Conservation (phyloP, 2,329 filamentous ascomycete genomes). For the Periglandula ipomoeae region DNA sequence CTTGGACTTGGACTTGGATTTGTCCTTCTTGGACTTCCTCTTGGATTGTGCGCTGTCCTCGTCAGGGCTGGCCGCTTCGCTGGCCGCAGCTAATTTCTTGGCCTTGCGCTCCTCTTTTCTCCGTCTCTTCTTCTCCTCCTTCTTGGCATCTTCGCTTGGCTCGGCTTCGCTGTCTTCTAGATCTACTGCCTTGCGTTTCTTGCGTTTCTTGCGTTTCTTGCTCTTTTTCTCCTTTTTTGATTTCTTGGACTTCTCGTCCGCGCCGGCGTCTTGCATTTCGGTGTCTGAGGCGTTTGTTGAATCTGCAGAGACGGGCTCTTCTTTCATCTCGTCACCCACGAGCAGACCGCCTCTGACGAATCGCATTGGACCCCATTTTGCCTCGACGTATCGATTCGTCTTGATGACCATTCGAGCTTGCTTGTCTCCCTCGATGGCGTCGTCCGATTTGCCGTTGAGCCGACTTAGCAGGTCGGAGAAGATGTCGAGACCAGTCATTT, state of each 20-base stretch:
- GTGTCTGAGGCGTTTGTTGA: conserved; percentile 9
- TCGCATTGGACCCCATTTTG: conserved; percentile 69
- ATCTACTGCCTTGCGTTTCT: conserved; percentile 40
- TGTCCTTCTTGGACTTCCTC: conserved; percentile 25
- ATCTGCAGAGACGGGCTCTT: conserved; percentile 14
- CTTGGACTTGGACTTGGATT: conserved; percentile 13
- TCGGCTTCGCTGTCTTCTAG: conserved; percentile 17
- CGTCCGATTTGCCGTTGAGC: conserved; percentile 78
- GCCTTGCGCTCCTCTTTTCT: conserved; percentile 27
- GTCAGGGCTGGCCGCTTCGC: conserved; percentile 12
- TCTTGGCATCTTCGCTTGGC: conserved; percentile 15
- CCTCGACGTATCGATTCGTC: conserved; percentile 63
- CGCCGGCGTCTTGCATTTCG: conserved; percentile 1
- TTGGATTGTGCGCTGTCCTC: conserved; percentile 29
- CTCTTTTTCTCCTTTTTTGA: conserved; percentile 35
- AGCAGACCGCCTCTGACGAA: conserved; percentile 81
- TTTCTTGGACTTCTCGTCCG: conserved; percentile 16
- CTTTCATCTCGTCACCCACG: conserved; percentile 47
- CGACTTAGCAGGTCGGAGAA: conserved; percentile 81
- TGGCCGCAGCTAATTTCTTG: conserved; percentile 16
- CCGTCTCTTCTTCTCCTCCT: conserved; percentile 27
- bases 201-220: conserved; percentile 41
- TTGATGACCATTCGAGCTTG: conserved; percentile 59
- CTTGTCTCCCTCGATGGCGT: conserved; percentile 61
- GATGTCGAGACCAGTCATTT: conserved; percentile 76